These are phyloP conservation scores for Penicillium taxi DNA, from an alignment of 495 filamentous ascomycete species.

Conservation along the genomic window DNA sequence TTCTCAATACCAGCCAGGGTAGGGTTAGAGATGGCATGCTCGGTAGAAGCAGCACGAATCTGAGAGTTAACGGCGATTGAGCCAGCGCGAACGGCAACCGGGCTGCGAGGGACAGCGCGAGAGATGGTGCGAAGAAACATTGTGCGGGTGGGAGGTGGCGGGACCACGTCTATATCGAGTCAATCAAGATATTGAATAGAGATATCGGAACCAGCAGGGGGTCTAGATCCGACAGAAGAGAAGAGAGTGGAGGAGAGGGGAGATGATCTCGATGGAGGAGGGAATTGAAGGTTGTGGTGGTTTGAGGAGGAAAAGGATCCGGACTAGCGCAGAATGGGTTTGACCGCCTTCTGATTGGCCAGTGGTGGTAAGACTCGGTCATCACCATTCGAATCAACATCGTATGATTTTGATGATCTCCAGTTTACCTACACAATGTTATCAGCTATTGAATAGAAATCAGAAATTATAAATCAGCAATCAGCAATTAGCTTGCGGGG, in stretches of 20 bases:
- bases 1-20: slow-evolving; percentile 97
- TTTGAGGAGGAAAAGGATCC: slow-evolving; percentile 42
- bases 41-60: slow-evolving; percentile 56
- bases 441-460: too few relatives aligned
- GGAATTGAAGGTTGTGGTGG: slow-evolving; percentile 35
- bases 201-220: slow-evolving; percentile 12
- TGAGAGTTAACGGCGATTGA: slow-evolving; percentile 44
- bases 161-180: slow-evolving; percentile 26
- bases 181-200: slow-evolving; percentile 22
- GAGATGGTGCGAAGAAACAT: slow-evolving; percentile 43
- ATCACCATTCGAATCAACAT: slow-evolving; percentile 6
- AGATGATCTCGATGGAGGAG: slow-evolving; percentile 23
- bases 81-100: slow-evolving; percentile 35
- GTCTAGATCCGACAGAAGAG: slow-evolving; percentile 22
- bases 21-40: slow-evolving; percentile 94
- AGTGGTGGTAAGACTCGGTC: slow-evolving; percentile 10
- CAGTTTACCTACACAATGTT: too few relatives aligned
- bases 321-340: slow-evolving; percentile 33
- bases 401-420: too few relatives aligned
- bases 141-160: slow-evolving; percentile 34
- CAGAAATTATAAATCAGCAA: too few relatives aligned
- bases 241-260: slow-evolving; percentile 33
- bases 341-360: slow-evolving; percentile 32
- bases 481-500: too few relatives aligned
- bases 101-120: slow-evolving; percentile 41